Evolutionary conservation across 2,329 filamentous ascomycete species (phyloP).

Genomic region (Hirsutella minnesotensis): DNA sequence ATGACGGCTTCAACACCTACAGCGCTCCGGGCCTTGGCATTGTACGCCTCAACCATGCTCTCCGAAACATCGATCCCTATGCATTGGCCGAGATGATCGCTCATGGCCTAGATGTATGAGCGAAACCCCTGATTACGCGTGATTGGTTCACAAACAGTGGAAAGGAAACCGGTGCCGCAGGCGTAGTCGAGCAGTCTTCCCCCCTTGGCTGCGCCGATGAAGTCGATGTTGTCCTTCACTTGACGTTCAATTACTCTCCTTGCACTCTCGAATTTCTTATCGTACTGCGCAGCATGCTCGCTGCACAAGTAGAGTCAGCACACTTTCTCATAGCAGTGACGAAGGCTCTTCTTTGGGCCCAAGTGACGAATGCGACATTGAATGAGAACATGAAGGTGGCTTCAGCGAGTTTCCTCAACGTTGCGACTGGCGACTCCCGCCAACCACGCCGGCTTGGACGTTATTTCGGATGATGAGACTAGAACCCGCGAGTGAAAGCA

Average conservation of each 20-base stretch:
- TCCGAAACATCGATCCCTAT: conserved; percentile 60
- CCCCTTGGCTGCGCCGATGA: conserved; percentile 41
- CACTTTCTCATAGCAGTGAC: no score
- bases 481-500: no score
- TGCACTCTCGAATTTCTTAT: conserved; percentile 41
- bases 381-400: no score
- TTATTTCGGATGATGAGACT: no score
- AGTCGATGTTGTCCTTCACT: conserved; percentile 40
- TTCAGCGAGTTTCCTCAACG: no score
- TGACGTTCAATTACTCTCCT: conserved; percentile 41
- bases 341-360: no score
- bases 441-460: no score
- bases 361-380: no score
- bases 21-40: conserved; percentile 43
- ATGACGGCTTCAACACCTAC: no score
- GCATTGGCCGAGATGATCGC: conserved; percentile 33
- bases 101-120: conserved; percentile 9
- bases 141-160: conserved; percentile 34
- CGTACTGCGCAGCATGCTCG: conserved; percentile 22
- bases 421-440: no score
- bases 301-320: conserved; percentile 10
- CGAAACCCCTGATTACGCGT: not conserved
- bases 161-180: conserved; percentile 58
- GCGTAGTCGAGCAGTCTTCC: conserved; percentile 62
- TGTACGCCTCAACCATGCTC: conserved; percentile 59